These are phyloP conservation scores for Pythium pyrilobum DNA, from an alignment of 352 stramenopile genomes.

Conservation along the genomic window DNA sequence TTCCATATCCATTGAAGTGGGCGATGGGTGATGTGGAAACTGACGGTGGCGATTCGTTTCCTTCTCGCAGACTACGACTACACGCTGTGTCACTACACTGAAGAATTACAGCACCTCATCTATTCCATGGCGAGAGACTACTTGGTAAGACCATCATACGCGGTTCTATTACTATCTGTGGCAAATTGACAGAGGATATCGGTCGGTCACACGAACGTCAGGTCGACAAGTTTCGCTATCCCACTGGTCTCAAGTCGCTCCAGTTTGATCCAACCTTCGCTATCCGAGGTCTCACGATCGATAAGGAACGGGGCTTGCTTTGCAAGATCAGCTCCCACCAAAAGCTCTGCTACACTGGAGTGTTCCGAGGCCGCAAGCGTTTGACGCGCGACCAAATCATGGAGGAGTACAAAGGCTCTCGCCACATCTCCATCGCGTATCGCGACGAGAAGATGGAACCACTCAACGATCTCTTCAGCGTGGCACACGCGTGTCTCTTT, in stretches of 20 bases:
- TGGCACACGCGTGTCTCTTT: constrained; percentile 92
- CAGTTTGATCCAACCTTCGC: constrained; percentile 88
- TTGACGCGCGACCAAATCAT: constrained; percentile 82
- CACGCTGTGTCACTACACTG: constrained; percentile 91
- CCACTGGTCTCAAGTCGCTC: constrained; percentile 66
- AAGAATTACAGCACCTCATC: constrained; percentile 90
- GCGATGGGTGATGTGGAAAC: not conserved
- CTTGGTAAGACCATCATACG: constrained; percentile 69
- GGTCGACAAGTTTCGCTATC: constrained; percentile 80
- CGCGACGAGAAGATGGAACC: constrained; percentile 87
- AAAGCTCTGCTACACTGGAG: constrained; percentile 80
- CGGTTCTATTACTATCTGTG: no score
- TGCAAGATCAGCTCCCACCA: constrained; percentile 94
- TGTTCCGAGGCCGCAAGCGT: constrained; percentile 81
- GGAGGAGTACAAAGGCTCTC: constrained; percentile 85
- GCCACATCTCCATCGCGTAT: constrained; percentile 78
- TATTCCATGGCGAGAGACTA: constrained; percentile 89
- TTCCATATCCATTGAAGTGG: not conserved
- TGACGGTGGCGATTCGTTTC: not conserved
- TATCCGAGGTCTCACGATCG: constrained; percentile 91
- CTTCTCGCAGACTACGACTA: constrained; percentile 91
- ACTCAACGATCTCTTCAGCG: constrained; percentile 92
- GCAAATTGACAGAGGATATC: no score
- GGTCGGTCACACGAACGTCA: no score
- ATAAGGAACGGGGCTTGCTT: constrained; percentile 90